Base-by-base conservation (phyloP, 2,329 filamentous ascomycete species). In the Ilyonectria mors-panacis region DNA sequence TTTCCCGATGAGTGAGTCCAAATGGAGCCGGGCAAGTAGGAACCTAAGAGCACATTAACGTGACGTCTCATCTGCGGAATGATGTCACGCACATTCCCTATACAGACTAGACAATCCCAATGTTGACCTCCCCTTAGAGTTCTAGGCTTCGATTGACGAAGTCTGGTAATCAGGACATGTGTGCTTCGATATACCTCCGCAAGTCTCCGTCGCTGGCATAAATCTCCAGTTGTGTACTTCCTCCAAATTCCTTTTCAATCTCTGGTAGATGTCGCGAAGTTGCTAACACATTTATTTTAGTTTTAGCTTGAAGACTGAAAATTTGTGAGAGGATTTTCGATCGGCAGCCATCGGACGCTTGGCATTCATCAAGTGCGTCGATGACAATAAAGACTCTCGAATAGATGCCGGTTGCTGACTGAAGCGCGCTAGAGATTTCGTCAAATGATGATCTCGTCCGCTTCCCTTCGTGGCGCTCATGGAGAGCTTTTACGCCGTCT, bases 121-220 rank as follows among this genome's bases (percentile, higher is more conserved):
- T 17, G 7, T 44, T 56, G 10, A 70, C 48, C 15, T 70, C 67
- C 6, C 53, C 47, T 26, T 66, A 65, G 0, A 68, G 37, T 23
- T 44, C 42, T n/a, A n/a, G 17, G 1, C 21, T 65, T 1, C 30
- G 23, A 15, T 6, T 9, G 3, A 65, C 26, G 30, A 55, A 56
- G 1, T 21, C 17, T 8, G 63, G 63, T 6, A 65, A 48, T 13
- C 15, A 1, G 2, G 33, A 12, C 13, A 65, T 59, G 17, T 50
- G 39, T 7, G 17, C 50, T 8, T 59, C 19, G 13, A 65, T 10
- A n/a, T 65, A 65, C 28, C 19, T 28, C 21, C 35, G 13, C 8
- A 65, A 51, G 15, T 65, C 63, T 6, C 33, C 13, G 10, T 28
- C 5, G 2, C 28, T 30, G 12, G 56, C 63, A 1, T 33, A 42